phyloP scores from a whole-genome alignment of 139 green algal genomes.

The Chlorella sp. region DNA sequence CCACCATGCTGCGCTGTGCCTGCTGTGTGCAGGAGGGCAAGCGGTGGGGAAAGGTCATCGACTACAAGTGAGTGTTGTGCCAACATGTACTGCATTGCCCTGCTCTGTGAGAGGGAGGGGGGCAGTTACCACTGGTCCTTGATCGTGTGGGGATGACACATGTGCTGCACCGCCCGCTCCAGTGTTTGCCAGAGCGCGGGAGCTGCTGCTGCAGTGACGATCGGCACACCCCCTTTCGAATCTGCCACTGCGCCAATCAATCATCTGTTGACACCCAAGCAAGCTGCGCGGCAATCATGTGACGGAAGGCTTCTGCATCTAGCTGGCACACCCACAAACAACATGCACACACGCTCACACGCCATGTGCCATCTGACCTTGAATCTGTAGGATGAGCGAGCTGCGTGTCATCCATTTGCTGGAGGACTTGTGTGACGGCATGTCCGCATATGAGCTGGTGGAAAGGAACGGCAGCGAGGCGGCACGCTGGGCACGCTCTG shows the following conservation, averaged over 20 bases:
- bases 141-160: neutral
- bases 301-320: neutral
- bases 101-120: neutral
- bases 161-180: neutral
- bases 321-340: too few species aligned
- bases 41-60: constrained; percentile 84
- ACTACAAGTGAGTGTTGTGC: constrained; percentile 73
- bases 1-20: too few species aligned
- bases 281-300: neutral
- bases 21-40: constrained; percentile 62
- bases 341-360: too few species aligned
- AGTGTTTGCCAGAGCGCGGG: too few species aligned
- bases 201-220: neutral
- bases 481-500: neutral
- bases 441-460: constrained; percentile 68
- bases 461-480: neutral
- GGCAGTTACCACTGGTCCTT: too few species aligned
- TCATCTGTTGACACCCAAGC: too few species aligned
- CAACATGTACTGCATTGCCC: too few species aligned
- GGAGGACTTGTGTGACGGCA: constrained; percentile 68
- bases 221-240: too few species aligned
- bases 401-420: constrained; percentile 75
- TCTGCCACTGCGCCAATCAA: too few species aligned
- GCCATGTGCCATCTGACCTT: too few species aligned
- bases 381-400: constrained; percentile 62